phyloP scores from a whole-genome alignment of 192 early-diverging fungal species.

The Dissophora globulifera region DNA sequence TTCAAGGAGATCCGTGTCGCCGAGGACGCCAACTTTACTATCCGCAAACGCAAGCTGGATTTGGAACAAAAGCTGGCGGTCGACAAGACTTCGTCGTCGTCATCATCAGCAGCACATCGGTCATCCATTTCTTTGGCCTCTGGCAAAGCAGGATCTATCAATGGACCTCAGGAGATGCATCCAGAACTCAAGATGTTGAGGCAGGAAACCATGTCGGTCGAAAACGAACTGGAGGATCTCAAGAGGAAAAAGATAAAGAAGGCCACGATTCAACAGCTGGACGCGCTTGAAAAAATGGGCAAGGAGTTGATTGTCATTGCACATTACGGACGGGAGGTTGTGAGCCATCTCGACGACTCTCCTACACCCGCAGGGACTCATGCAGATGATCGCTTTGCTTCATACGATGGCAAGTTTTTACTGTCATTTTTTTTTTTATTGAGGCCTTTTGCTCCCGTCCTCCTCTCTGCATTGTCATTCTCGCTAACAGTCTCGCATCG shows the following conservation, averaged over 20 bases:
- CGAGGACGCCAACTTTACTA: conserved; percentile 42
- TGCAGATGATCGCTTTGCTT: conserved; percentile 35
- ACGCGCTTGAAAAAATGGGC: conserved; percentile 44
- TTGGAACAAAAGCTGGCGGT: conserved; percentile 22
- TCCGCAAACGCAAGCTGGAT: conserved; percentile 45
- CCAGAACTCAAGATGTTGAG: conserved; percentile 43
- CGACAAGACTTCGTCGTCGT: conserved; percentile 3
- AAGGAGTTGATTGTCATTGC: conserved; percentile 49
- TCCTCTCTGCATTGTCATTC: background rate
- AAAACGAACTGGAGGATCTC: conserved; percentile 45
- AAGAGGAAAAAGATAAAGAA: conserved; percentile 44
- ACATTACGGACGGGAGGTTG: conserved; percentile 27
- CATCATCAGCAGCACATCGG: no score
- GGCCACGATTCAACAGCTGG: conserved; percentile 33
- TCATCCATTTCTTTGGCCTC: background rate
- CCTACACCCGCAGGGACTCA: conserved; percentile 40
- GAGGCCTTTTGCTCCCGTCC: background rate
- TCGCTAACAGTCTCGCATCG: background rate
- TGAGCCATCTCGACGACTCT: conserved; percentile 34
- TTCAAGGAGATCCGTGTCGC: conserved; percentile 48
- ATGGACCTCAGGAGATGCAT: conserved; percentile 28
- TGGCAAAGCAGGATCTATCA: background rate
- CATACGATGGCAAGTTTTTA: conserved; percentile 26
- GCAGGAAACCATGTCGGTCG: conserved; percentile 37
- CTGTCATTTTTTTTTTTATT: no score